Evolutionary conservation across 495 filamentous ascomycete species (phyloP).

Genomic region (Neurospora terricola): DNA sequence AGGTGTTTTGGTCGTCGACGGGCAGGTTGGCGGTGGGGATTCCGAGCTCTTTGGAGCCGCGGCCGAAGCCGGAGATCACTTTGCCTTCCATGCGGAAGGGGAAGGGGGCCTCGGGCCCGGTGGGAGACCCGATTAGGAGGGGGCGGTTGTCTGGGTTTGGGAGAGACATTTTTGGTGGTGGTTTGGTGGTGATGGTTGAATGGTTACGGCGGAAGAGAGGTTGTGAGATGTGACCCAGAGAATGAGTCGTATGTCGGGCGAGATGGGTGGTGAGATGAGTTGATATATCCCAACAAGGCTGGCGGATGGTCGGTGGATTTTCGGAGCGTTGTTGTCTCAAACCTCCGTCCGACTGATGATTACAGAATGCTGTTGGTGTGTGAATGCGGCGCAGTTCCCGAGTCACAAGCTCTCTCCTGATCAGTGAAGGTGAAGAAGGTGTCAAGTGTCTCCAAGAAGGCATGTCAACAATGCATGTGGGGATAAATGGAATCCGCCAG

Average conservation of each 20-base stretch:
- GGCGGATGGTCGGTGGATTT: background rate
- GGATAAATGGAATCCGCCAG: background rate
- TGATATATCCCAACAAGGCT: background rate
- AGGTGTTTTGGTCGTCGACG: conserved; percentile 56
- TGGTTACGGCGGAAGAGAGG: background rate
- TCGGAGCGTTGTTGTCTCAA: background rate
- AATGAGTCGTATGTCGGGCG: background rate
- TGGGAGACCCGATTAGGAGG: conserved; percentile 54
- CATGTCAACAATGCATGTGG: background rate
- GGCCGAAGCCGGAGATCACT: conserved; percentile 88
- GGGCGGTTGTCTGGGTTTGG: conserved; percentile 34
- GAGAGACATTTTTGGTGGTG: conserved; percentile 4
- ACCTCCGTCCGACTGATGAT: background rate
- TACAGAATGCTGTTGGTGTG: background rate
- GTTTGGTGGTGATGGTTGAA: background rate
- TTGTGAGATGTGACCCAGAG: background rate
- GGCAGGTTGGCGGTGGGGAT: conserved; percentile 98
- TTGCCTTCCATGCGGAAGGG: conserved; percentile 71
- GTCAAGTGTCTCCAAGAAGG: background rate
- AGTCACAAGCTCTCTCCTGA: background rate
- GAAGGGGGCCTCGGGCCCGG: conserved; percentile 66
- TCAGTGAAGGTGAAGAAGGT: background rate
- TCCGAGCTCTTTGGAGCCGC: conserved; percentile 87
- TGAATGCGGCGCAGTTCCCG: background rate
- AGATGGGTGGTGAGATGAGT: background rate